Base-by-base conservation (phyloP, 257 asterid genomes). In the Avicennia marina region DNA sequence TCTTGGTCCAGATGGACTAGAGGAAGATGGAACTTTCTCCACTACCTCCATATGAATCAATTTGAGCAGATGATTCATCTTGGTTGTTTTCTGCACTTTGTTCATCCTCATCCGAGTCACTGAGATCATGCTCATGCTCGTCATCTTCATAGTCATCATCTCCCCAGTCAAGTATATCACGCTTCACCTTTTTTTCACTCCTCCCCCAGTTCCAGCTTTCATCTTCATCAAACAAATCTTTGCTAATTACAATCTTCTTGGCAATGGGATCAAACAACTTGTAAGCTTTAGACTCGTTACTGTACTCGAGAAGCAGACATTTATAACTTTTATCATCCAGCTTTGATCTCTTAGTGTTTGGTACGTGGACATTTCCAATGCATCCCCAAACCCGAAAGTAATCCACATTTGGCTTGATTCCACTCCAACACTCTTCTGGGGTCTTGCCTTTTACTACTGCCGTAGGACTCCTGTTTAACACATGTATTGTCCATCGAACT, bases 401-500 rank as follows among this genome's bases (percentile, higher is more conserved):
- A 10, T 43, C 25, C 7, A 65, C 64, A 0, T n/a, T 3, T 4
- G 56, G 57, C 7, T 65, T 55, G 2, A 6, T 3, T 2, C 33
- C 51, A 10, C 48, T 29, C 70, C 64, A 65, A 0, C 41, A 56
- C 3, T 65, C 58, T 54, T 55, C 27, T 1, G 48, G 66, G 7
- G 66, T 60, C 26, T 0, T 48, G 11, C 33, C 7, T 5, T 33
- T 31, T n/a, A 46, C 41, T 0, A 8, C 49, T 0, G 26, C 1
- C 2, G 70, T 24, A 1, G 70, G 63, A 47, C 63, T 24, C 19
- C 70, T 2, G 19, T 64, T 64, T 1, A 54, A 6, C 2, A 64
- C 7, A n/a, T 64, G 45, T 2, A 18, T 33, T 0, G 24, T 4
- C 70, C 70, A 64, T 0, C 22, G n/a, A 0, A 21, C 58, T 0